Evolutionary conservation across 495 filamentous ascomycete genomes (phyloP).

Genomic region (Acidiella bohemica): DNA sequence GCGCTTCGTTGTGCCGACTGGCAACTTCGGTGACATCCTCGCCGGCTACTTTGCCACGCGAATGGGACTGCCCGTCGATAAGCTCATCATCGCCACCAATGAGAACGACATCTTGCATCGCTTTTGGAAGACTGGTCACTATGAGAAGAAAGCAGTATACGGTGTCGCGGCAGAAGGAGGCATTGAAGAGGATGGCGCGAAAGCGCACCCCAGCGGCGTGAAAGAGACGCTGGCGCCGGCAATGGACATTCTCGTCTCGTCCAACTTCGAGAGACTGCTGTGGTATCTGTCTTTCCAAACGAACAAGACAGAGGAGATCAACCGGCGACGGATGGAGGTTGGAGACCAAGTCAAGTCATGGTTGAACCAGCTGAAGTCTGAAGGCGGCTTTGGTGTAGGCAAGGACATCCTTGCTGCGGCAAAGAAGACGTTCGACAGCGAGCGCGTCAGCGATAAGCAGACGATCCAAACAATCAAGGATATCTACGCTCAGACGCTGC

Average conservation of each 20-base stretch:
- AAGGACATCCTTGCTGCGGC: slow-evolving; percentile 50
- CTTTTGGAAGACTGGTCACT: slow-evolving; percentile 70
- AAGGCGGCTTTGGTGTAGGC: slow-evolving; percentile 70
- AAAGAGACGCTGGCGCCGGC: slow-evolving; percentile 82
- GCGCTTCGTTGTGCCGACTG: slow-evolving; percentile 73
- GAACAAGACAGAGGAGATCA: slow-evolving; percentile 17
- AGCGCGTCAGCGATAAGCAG: slow-evolving; percentile 67
- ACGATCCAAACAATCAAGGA: slow-evolving; percentile 59
- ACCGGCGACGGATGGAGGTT: slow-evolving; percentile 33
- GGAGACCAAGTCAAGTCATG: slow-evolving; percentile 54
- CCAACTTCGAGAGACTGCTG: slow-evolving; percentile 92
- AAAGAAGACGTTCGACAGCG: slow-evolving; percentile 58
- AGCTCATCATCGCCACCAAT: slow-evolving; percentile 79
- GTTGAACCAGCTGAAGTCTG: slow-evolving; percentile 60
- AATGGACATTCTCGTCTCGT: slow-evolving; percentile 92
- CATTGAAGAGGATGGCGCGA: slow-evolving; percentile 44
- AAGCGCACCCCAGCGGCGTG: slow-evolving; percentile 55
- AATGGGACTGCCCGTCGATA: slow-evolving; percentile 79
- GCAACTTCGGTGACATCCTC: slow-evolving; percentile 94
- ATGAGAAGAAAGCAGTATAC: slow-evolving; percentile 59
- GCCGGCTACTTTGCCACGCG: slow-evolving; percentile 81
- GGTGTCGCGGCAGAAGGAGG: slow-evolving; percentile 43
- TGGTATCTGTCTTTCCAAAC: slow-evolving; percentile 75
- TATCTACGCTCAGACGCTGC: slow-evolving; percentile 38
- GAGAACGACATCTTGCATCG: slow-evolving; percentile 76